phyloP scores from a whole-genome alignment of 495 filamentous ascomycete genomes.

The Lasiosphaeria miniovina region DNA sequence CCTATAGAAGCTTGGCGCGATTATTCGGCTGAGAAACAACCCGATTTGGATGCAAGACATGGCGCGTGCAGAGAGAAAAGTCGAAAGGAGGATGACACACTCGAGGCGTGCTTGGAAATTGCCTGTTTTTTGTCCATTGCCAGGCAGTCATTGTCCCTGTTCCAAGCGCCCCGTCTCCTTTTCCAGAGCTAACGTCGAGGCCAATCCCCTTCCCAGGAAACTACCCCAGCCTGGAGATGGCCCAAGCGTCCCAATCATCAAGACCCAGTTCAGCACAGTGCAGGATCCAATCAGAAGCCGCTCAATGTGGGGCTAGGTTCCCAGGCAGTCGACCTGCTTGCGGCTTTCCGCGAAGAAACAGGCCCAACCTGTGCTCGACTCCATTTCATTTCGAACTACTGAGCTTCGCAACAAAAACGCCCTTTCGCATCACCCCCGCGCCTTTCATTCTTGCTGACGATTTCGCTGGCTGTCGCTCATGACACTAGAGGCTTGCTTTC shows the following conservation, averaged over 20 bases:
- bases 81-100: too few species aligned
- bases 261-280: neutral
- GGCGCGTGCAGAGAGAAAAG: too few species aligned
- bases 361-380: slow-evolving; percentile 6
- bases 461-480: neutral
- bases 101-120: too few species aligned
- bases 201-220: slow-evolving; percentile 11
- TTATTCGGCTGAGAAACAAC: too few species aligned
- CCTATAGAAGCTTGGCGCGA: too few species aligned
- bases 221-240: neutral
- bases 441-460: neutral
- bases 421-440: slow-evolving; percentile 10
- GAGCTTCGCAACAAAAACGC: slow-evolving; percentile 8
- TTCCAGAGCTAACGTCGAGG: slow-evolving; percentile 8
- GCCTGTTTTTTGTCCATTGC: too few species aligned
- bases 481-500: slow-evolving; percentile 15
- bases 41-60: too few species aligned
- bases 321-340: slow-evolving; percentile 2
- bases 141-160: neutral
- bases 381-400: slow-evolving; percentile 19
- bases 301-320: neutral
- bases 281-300: neutral
- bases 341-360: too few species aligned
- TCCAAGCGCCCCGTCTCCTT: slow-evolving; percentile 6
- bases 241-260: slow-evolving; percentile 14